phyloP scores from a whole-genome alignment of 108 stramenopile genomes.

The Cyclotella choctawhatcheeana region DNA sequence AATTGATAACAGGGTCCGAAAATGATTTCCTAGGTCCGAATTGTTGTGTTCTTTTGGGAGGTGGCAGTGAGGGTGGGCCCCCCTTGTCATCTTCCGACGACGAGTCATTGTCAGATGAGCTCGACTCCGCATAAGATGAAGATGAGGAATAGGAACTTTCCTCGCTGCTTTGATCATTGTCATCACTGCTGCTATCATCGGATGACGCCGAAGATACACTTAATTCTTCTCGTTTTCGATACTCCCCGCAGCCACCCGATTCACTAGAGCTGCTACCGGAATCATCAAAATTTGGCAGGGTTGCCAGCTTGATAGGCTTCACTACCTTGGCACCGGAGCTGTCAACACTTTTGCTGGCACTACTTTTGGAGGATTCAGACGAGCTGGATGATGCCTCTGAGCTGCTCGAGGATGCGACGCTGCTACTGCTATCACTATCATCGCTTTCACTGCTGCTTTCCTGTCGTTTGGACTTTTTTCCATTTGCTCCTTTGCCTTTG shows the following conservation, averaged over 20 bases:
- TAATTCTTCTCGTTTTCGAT: constrained; percentile 8
- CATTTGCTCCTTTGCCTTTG: not conserved
- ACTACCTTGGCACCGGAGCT: constrained; percentile 11
- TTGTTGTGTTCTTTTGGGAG: too few relatives aligned
- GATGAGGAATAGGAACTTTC: not conserved
- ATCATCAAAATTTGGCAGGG: constrained; percentile 11
- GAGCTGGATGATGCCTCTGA: not conserved
- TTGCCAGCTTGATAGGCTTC: constrained; percentile 8
- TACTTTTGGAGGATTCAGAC: not conserved
- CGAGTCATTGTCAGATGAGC: too few relatives aligned
- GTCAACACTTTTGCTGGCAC: not conserved
- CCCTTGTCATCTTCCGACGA: too few relatives aligned
- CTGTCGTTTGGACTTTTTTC: not conserved
- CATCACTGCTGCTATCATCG: not conserved
- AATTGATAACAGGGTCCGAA: not conserved
- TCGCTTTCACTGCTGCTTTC: not conserved
- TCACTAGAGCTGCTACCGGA: not conserved
- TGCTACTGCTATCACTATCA: not conserved
- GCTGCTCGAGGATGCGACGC: not conserved
- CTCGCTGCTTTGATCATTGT: too few relatives aligned
- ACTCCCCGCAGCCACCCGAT: constrained; percentile 9
- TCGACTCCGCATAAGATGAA: not conserved
- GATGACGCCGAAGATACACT: constrained; percentile 7
- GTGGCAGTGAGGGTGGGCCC: too few relatives aligned
- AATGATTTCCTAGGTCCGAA: not conserved